Conservation (phyloP, 2,329 filamentous ascomycete genomes). For the Escovopsis sp. region DNA sequence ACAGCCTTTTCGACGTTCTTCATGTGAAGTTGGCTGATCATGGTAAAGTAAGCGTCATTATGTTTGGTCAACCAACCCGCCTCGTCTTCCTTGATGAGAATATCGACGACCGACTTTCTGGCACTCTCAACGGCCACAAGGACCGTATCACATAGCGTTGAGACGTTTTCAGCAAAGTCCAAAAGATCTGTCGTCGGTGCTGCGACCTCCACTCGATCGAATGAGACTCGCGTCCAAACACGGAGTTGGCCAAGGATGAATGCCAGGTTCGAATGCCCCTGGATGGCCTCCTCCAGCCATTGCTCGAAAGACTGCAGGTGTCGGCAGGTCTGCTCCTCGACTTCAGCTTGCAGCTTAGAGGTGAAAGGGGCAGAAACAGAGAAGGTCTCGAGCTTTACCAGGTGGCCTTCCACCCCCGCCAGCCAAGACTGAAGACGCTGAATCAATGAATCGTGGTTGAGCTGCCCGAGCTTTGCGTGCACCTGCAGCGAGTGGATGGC, state of each 20-base stretch:
- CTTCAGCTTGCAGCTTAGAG: constrained; percentile 20
- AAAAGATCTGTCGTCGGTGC: constrained; percentile 15
- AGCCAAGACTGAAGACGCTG: constrained; percentile 35
- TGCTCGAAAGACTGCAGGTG: constrained; percentile 23
- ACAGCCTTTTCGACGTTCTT: constrained; percentile 35
- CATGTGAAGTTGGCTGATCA: constrained; percentile 45
- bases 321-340: constrained; percentile 20
- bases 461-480: constrained; percentile 49
- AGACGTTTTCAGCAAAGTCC: constrained; percentile 41
- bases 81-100: constrained; percentile 20
- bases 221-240: constrained; percentile 41
- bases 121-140: constrained; percentile 68
- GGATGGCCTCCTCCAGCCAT: constrained; percentile 26
- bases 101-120: constrained; percentile 36
- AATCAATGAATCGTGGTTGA: constrained; percentile 30
- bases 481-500: constrained; percentile 47
- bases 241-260: constrained; percentile 53
- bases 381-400: constrained; percentile 26
- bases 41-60: constrained; percentile 34
- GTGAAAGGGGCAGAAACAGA: constrained; percentile 38
- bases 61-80: constrained; percentile 24
- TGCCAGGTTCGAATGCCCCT: constrained; percentile 38
- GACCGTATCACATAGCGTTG: constrained; percentile 56
- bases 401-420: constrained; percentile 30
- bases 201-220: constrained; percentile 6